These are phyloP conservation scores for Dendrothele bispora DNA, from an alignment of 768 basidiomycete species.

Conservation along the genomic window DNA sequence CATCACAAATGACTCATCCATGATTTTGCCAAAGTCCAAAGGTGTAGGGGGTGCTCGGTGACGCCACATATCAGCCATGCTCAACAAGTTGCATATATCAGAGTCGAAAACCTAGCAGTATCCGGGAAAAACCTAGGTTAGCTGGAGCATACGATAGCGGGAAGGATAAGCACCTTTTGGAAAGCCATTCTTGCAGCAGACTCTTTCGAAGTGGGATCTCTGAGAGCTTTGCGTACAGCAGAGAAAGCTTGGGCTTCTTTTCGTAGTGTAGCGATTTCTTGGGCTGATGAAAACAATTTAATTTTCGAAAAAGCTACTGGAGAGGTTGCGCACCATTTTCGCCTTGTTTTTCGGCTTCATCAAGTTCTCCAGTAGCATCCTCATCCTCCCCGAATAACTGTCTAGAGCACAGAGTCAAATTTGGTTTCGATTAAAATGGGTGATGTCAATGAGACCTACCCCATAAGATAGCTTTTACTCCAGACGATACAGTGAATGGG, in stretches of 20 bases:
- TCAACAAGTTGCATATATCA: conserved; percentile 86
- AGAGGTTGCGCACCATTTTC: conserved; percentile 74
- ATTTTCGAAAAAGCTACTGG: not conserved
- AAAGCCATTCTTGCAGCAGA: conserved; percentile 74
- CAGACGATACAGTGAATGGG: conserved; percentile 99
- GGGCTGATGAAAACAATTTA: conserved; percentile 46
- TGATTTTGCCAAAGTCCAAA: conserved; percentile 78
- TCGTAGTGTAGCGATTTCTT: conserved; percentile 87
- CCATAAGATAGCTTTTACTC: conserved; percentile 95
- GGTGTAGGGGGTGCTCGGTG: conserved; percentile 83
- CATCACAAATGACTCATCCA: conserved; percentile 58
- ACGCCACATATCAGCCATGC: conserved; percentile 98
- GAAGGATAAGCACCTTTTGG: conserved; percentile 62
- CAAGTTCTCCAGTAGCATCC: conserved; percentile 77
- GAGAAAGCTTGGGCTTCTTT: conserved; percentile 89
- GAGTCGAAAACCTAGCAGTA: conserved; percentile 73
- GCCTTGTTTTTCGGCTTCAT: conserved; percentile 89
- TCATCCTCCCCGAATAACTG: conserved; percentile 96
- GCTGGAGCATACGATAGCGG: no score
- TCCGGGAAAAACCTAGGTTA: conserved; percentile 3
- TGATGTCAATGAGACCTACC: conserved; percentile 47
- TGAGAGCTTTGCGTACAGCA: conserved; percentile 71
- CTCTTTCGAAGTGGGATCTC: conserved; percentile 33
- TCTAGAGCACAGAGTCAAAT: conserved; percentile 37
- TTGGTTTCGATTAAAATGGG: conserved; percentile 4